phyloP scores from a whole-genome alignment of 176 grass and related monocot species.

The Themeda triandra region DNA sequence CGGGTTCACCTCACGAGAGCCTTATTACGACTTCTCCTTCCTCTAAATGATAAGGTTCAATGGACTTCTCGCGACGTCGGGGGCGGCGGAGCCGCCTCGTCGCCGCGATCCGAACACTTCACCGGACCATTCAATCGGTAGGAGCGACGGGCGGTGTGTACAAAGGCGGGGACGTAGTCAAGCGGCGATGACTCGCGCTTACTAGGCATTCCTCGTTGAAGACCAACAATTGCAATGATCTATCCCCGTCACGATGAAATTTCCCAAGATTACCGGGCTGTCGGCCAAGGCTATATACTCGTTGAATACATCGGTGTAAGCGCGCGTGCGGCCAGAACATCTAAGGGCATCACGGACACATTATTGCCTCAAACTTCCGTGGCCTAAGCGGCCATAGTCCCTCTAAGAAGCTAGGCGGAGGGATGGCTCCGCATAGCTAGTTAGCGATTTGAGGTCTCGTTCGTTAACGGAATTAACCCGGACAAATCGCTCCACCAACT shows the following conservation, averaged over 20 bases:
- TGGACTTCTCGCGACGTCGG: neutral
- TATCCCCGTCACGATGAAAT: constrained; percentile 90
- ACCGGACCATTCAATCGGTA: constrained; percentile 1
- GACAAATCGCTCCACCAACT: too few species aligned
- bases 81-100: neutral
- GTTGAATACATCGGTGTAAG: constrained; percentile 77
- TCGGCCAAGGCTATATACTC: constrained; percentile 35
- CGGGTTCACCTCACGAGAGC: constrained; percentile 55
- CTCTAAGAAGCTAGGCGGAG: constrained; percentile 13
- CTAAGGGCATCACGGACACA: constrained; percentile 74
- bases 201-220: constrained; percentile 86
- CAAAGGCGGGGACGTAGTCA: neutral
- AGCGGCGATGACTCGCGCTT: constrained; percentile 44
- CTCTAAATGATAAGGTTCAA: constrained; percentile 55
- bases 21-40: constrained; percentile 71
- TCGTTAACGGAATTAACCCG: constrained; percentile 50
- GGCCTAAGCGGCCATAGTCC: constrained; percentile 32
- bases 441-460: constrained; percentile 70
- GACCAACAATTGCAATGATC: constrained; percentile 97
- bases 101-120: constrained; percentile 4
- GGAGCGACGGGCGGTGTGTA: neutral
- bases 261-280: constrained; percentile 56
- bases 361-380: constrained; percentile 40
- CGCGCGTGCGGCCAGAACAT: constrained; percentile 59
- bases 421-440: constrained; percentile 31